These are phyloP conservation scores for Irpex sp. DNA, from an alignment of 1,284 basidiomycete genomes.

Conservation along the genomic window DNA sequence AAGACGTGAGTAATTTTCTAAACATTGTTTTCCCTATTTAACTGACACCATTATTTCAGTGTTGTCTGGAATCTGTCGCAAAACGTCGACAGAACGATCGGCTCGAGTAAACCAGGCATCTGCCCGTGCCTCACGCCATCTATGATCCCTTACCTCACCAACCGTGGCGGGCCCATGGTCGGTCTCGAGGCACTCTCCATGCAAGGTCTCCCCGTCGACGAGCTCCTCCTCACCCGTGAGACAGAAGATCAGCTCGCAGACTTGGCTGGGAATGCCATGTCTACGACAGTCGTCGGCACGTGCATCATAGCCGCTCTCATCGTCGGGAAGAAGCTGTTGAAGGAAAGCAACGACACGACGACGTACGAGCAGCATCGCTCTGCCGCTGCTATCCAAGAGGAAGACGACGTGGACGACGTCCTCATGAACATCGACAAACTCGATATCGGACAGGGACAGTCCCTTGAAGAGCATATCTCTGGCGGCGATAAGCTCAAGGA, in stretches of 20 bases:
- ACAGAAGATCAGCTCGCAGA: conserved; percentile 92
- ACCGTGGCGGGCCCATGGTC: conserved; percentile 94
- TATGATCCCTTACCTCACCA: conserved; percentile 95
- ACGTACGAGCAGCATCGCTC: conserved; percentile 57
- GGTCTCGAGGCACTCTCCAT: conserved; percentile 89
- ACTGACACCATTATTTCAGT: conserved; percentile 5
- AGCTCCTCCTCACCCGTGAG: conserved; percentile 87
- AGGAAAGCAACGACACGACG: conserved; percentile 52
- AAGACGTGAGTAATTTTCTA: conserved; percentile 61
- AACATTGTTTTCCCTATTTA: neutral
- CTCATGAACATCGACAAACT: conserved; percentile 19
- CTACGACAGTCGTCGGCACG: conserved; percentile 90
- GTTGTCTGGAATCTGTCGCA: conserved; percentile 94
- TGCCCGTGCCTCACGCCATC: conserved; percentile 93
- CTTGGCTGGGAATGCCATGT: conserved; percentile 95
- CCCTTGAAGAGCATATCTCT: conserved; percentile 51
- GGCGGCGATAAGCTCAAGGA: conserved; percentile 64
- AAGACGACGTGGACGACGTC: conserved; percentile 19
- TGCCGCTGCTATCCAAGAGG: conserved; percentile 28
- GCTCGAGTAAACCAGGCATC: conserved; percentile 76
- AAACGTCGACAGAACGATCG: conserved; percentile 89
- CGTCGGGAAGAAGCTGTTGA: conserved; percentile 59
- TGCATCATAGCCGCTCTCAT: conserved; percentile 83
- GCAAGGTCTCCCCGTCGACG: conserved; percentile 90
- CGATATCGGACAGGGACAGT: conserved; percentile 18